phyloP scores from a whole-genome alignment of 192 early-diverging fungal genomes.

The Oehlia diaphana region DNA sequence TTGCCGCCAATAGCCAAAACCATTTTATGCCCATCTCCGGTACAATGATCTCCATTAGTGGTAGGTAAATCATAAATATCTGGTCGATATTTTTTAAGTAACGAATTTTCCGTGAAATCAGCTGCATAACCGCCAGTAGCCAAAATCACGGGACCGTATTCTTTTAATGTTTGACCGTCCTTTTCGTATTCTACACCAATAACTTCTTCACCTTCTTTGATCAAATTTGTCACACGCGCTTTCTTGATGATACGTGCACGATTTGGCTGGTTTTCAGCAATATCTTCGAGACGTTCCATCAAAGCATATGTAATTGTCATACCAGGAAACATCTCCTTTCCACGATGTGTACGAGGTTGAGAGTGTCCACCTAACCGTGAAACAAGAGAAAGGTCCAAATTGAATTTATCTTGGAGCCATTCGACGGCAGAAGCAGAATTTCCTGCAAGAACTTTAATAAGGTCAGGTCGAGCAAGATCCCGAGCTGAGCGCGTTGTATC shows the following conservation, averaged over 20 bases:
- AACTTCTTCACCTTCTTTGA: slow-evolving; percentile 64
- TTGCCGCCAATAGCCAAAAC: slow-evolving; percentile 74
- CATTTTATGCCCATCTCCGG: slow-evolving; percentile 95
- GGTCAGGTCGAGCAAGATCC: slow-evolving; percentile 73
- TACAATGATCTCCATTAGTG: slow-evolving; percentile 94
- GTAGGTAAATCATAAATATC: slow-evolving; percentile 74
- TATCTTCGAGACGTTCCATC: slow-evolving; percentile 77
- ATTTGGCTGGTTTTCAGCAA: slow-evolving; percentile 61
- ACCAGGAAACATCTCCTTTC: slow-evolving; percentile 76
- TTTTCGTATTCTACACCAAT: slow-evolving; percentile 81
- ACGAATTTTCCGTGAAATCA: slow-evolving; percentile 74
- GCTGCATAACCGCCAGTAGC: slow-evolving; percentile 97
- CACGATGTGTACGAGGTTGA: slow-evolving; percentile 92
- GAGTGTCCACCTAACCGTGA: slow-evolving; percentile 92
- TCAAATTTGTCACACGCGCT: slow-evolving; percentile 76
- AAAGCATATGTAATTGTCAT: slow-evolving; percentile 96
- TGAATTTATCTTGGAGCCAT: slow-evolving; percentile 91
- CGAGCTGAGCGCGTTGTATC: slow-evolving; percentile 88
- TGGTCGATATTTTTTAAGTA: slow-evolving; percentile 82
- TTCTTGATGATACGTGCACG: slow-evolving; percentile 80
- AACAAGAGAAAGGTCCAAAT: slow-evolving; percentile 84
- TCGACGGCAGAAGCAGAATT: slow-evolving; percentile 87
- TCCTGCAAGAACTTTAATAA: slow-evolving; percentile 84
- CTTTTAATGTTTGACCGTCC: slow-evolving; percentile 58
- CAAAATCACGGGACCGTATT: slow-evolving; percentile 79